phyloP scores from a whole-genome alignment of 169 alveolate genomes.

The Hammondia hammondi region DNA sequence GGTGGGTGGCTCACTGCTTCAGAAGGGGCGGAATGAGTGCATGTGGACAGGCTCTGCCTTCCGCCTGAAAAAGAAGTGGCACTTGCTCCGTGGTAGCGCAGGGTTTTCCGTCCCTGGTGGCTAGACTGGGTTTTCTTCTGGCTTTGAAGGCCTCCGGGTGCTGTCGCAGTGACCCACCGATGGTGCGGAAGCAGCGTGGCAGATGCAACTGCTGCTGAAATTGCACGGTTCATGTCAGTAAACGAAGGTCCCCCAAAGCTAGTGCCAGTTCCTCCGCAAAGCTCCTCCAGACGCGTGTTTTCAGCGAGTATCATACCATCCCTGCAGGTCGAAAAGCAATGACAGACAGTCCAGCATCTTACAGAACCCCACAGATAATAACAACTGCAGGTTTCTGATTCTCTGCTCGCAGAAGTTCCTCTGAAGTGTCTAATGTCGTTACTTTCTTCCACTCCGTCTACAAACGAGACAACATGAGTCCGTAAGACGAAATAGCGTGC shows the following conservation, averaged over 20 bases:
- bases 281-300: background rate
- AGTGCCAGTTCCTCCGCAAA: background rate
- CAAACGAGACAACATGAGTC: no score
- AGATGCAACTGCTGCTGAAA: background rate
- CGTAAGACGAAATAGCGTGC: no score
- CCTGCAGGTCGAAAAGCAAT: background rate
- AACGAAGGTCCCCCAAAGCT: background rate
- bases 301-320: background rate
- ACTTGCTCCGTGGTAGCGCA: background rate
- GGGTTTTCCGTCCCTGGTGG: background rate
- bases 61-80: background rate
- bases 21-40: background rate
- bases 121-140: background rate
- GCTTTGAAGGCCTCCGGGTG: background rate
- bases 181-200: background rate
- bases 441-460: no score
- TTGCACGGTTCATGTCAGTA: background rate
- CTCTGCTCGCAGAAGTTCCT: no score
- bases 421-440: no score
- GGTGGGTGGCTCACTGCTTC: background rate
- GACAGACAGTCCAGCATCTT: no score
- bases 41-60: background rate
- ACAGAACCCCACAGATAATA: no score
- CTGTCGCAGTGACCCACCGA: background rate
- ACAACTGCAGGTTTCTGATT: no score